Evolutionary conservation across 805 yeast genomes (phyloP), one percentile per base, ranked within the genome.

Genomic region (Metschnikowia santaceciliae): DNA sequence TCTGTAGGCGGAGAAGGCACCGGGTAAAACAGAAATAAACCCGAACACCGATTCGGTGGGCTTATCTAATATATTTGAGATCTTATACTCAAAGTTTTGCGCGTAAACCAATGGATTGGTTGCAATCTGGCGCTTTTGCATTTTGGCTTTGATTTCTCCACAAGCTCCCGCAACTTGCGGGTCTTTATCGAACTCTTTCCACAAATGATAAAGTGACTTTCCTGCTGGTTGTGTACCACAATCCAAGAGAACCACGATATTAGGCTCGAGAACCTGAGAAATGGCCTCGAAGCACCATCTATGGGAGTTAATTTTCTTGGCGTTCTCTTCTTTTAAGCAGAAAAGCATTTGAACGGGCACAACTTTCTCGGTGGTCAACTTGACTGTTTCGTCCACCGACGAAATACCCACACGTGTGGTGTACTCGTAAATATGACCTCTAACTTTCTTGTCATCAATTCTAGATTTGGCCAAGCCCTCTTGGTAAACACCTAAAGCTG

Each of bases 261-360:
- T 83, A 3, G 99, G 98, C 47, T 86, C 77, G 48, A 92, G 70
- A 32, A 86, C 76, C 33, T 91, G 88, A 13, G 90, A 88, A 72
- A 92, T 89, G 1, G 96, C 95, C 67, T 92, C 94, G 69, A 92
- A 84, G 32, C 95, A 90, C 99, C 99, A 92, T 60, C 97, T 79
- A 70, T 92, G 99, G 3, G 97, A 90, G 68, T 92, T 92, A 66
- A 92, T 92, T 63, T 92, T 92, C 64, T 87, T 84, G 58, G 86
- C 83, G 67, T 92, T 92, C 62, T 84, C 82, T 63, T 92, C 98
- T 64, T 92, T 92, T 61, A 92, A 71, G 61, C 97, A 92, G 66
- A 91, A 91, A 23, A 92, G 67, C 69, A 94, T 73, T 67, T 92
- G 98, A 10, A 90, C 86, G 0, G 99, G 99, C 20, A 77, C 77